Base-by-base conservation (phyloP, 2,329 filamentous ascomycete species). In the Talaromyces islandicus region DNA sequence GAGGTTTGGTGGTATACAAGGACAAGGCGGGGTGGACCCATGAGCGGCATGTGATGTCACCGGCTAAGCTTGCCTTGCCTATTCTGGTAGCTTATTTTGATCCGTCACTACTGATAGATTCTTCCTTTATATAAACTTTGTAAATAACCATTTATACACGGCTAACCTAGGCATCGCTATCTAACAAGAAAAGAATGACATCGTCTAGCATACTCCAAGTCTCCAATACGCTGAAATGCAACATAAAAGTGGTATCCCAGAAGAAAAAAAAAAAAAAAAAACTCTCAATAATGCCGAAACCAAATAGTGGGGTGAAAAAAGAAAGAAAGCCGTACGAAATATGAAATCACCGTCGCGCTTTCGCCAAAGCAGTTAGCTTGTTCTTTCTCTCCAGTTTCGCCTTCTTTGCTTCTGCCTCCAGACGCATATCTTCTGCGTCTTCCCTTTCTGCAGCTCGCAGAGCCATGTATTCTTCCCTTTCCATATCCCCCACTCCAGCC, bases 1-100 rank as follows among this genome's bases (percentile, higher is more conserved):
- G 11, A 21, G 21, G 41, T 46, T 4, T n/a, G 21, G 19, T 21
- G 4, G 19, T 12, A 19, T 19, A 24, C 4, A 46, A 24, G 90
- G 10, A 46, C 9, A 46, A 46, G 91, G 11, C 93, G 94, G 65
- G 94, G 94, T 62, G 97, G 85, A 80, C 29, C 52, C 24, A 29
- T 52, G 54, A 58, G 50, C 52, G 32, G 30, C 51, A 27, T 58
- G 59, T 61, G 59, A 61, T 58, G 59, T 61, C 59, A 61, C 54
- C 38, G 5, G 25, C 19, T 24, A 46, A 21, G 32, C 25, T 3
- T 27, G 25, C 6, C 43, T 24, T 46, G 43, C 43, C 43, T 46
- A 46, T 46, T 46, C 43, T 46, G 43, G 43, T 46, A 46, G 43
- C 17, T 46, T 46, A 24, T 46, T 46, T 46, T 38, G 35, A 30